These are phyloP conservation scores for Kodamaea neixiangensis DNA, from an alignment of 805 yeast genomes.

Conservation along the genomic window DNA sequence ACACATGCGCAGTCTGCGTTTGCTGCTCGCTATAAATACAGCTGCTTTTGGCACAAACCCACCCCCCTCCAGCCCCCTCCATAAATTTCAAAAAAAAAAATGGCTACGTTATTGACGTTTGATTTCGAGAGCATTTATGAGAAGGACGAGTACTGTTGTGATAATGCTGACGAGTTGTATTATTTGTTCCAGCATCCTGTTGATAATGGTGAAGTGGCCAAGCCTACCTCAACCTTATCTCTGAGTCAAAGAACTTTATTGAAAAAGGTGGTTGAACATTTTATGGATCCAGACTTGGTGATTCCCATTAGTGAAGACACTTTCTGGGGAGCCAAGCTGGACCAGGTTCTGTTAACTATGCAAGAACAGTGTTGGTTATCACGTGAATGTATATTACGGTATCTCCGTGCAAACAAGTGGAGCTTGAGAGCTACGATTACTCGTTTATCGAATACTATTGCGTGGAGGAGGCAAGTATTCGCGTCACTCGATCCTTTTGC, in stretches of 20 bases:
- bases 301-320: constrained; percentile 37
- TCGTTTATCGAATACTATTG: constrained; percentile 73
- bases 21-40: not conserved
- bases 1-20: not conserved
- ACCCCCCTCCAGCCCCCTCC: not conserved
- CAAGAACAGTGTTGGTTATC: constrained; percentile 90
- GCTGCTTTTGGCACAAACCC: not conserved
- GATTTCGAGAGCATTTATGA: constrained; percentile 9
- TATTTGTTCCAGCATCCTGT: constrained; percentile 8
- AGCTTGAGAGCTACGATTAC: constrained; percentile 63
- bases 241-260: not conserved
- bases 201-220: not conserved
- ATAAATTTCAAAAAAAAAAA: not conserved
- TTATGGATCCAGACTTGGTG: constrained; percentile 41
- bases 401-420: constrained; percentile 95
- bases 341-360: constrained; percentile 15
- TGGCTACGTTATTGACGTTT: constrained; percentile 7
- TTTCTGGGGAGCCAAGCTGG: not conserved
- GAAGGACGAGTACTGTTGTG: constrained; percentile 6
- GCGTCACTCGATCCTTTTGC: constrained; percentile 43
- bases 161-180: constrained; percentile 1
- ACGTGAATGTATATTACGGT: constrained; percentile 85
- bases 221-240: not conserved
- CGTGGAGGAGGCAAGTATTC: constrained; percentile 78
- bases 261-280: constrained; percentile 1